phyloP scores from a whole-genome alignment of 305 asterid species.

The Fraxinus nigra region DNA sequence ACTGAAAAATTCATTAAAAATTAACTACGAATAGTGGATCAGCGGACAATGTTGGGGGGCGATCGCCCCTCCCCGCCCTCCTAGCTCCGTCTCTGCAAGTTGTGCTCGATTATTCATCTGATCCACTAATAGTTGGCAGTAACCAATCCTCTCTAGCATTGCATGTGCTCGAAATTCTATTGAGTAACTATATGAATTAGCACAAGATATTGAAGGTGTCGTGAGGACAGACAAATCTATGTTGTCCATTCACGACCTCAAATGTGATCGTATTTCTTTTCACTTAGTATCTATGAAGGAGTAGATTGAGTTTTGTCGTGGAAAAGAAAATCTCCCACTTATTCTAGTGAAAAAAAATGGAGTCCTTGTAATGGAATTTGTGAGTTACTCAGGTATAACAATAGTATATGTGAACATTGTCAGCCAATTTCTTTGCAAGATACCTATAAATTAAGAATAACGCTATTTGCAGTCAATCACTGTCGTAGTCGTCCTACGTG shows the following conservation, averaged over 20 bases:
- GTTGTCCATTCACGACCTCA: conserved; percentile 99
- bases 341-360: neutral
- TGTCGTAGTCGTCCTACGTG: too few species aligned
- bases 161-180: conserved; percentile 80
- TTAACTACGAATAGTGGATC: too few species aligned
- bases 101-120: conserved; percentile 78
- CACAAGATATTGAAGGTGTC: conserved; percentile 96
- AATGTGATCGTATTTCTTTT: conserved; percentile 46
- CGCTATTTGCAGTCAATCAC: too few species aligned
- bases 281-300: neutral
- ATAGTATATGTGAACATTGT: neutral
- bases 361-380: neutral
- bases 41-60: too few species aligned
- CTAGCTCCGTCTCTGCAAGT: too few species aligned
- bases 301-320: neutral
- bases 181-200: conserved; percentile 79
- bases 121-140: conserved; percentile 52
- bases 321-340: neutral
- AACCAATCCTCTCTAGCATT: conserved; percentile 66
- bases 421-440: neutral
- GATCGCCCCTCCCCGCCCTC: too few species aligned
- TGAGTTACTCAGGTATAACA: neutral
- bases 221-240: conserved; percentile 82
- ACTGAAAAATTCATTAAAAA: too few species aligned
- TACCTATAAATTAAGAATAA: neutral